phyloP scores from a whole-genome alignment of 352 stramenopile species.

The Phytophthora pisi region DNA sequence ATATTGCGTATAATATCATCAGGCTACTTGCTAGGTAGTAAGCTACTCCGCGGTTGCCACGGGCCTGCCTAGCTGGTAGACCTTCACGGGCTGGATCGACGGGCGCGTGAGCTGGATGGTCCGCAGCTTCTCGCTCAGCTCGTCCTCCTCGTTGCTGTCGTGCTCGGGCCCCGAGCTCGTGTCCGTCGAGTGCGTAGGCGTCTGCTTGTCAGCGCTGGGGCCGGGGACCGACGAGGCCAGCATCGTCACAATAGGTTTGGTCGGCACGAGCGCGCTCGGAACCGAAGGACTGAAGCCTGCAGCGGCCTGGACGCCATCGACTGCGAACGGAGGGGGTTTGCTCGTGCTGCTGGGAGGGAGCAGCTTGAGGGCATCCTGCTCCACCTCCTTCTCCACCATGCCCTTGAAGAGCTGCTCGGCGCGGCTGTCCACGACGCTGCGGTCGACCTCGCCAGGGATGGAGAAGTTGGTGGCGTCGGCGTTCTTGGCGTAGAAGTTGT shows the following conservation, averaged over 20 bases:
- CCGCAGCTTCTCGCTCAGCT: slow-evolving; percentile 65
- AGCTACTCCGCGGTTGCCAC: neutral
- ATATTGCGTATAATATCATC: no score
- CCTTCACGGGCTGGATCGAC: slow-evolving; percentile 59
- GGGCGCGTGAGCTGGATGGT: slow-evolving; percentile 71
- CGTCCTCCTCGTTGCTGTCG: slow-evolving; percentile 53
- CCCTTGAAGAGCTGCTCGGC: slow-evolving; percentile 63
- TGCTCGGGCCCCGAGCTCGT: slow-evolving; percentile 25
- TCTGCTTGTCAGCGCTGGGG: slow-evolving; percentile 21
- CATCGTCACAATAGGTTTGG: slow-evolving; percentile 15
- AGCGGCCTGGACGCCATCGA: slow-evolving; percentile 12
- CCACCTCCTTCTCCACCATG: slow-evolving; percentile 63
- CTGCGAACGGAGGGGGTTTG: slow-evolving; percentile 4
- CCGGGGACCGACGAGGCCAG: neutral
- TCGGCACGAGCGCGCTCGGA: slow-evolving; percentile 16
- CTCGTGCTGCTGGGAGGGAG: slow-evolving; percentile 15
- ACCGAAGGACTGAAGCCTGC: slow-evolving; percentile 4
- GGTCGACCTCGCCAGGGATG: slow-evolving; percentile 64
- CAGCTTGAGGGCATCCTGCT: slow-evolving; percentile 41
- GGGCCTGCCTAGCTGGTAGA: slow-evolving; percentile 37
- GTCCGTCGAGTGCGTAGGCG: slow-evolving; percentile 3
- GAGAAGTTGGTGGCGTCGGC: slow-evolving; percentile 68
- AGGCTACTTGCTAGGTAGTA: no score
- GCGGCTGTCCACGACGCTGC: slow-evolving; percentile 47
- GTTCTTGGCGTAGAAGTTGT: slow-evolving; percentile 80